These are phyloP conservation scores for Alternaria arborescens DNA, from an alignment of 2,329 filamentous ascomycete genomes.

Conservation along the genomic window DNA sequence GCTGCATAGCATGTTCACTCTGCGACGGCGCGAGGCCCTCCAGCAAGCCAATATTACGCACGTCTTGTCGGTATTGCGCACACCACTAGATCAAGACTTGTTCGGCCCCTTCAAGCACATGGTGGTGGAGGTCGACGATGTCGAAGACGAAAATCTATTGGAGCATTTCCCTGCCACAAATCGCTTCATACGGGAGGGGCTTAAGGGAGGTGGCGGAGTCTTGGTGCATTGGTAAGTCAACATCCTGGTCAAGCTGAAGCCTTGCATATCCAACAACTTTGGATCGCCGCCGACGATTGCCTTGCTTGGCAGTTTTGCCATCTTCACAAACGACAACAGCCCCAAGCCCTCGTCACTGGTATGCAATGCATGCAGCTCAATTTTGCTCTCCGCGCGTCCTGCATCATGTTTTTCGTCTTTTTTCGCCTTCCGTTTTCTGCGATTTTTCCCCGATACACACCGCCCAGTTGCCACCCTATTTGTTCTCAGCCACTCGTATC, in stretches of 20 bases:
- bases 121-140: conserved; percentile 86
- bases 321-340: conserved; percentile 34
- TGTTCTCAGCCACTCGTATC: conserved; percentile 36
- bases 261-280: conserved; percentile 41
- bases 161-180: conserved; percentile 81
- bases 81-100: conserved; percentile 64
- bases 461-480: conserved; percentile 48
- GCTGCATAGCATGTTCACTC: conserved; percentile 73
- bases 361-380: conserved; percentile 17
- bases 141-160: conserved; percentile 86
- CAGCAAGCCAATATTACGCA: conserved; percentile 82
- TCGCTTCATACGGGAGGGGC: conserved; percentile 80
- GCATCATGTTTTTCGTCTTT: conserved; percentile 25
- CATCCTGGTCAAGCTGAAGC: conserved; percentile 47
- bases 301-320: conserved; percentile 46
- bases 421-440: conserved; percentile 28
- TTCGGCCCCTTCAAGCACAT: conserved; percentile 75
- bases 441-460: conserved; percentile 33
- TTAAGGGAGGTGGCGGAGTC: conserved; percentile 69
- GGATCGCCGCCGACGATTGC: conserved; percentile 37
- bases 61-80: conserved; percentile 81
- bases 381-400: conserved; percentile 35
- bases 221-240: conserved; percentile 74
- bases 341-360: conserved; percentile 11
- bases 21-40: conserved; percentile 76